phyloP scores from a whole-genome alignment of 2,329 filamentous ascomycete species.

The Torrubiella hemipterigena region DNA sequence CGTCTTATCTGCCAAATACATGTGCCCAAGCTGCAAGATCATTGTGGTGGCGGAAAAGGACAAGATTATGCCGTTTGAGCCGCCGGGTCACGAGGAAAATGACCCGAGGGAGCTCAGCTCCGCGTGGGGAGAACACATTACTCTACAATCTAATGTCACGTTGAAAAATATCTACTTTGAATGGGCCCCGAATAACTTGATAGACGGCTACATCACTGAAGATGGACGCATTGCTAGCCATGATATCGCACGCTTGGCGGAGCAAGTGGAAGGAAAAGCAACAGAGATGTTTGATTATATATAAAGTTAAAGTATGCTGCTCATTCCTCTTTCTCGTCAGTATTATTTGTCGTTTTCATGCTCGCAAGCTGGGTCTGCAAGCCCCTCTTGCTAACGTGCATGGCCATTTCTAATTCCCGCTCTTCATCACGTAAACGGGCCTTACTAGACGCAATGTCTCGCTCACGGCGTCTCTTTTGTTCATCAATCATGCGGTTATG shows the following conservation, averaged over 20 bases:
- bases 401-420: slow-evolving; percentile 53
- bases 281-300: slow-evolving; percentile 30
- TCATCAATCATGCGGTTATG: slow-evolving; percentile 50
- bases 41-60: slow-evolving; percentile 47
- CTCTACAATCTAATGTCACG: slow-evolving; percentile 10
- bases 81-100: slow-evolving; percentile 34
- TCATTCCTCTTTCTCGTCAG: slow-evolving; percentile 8
- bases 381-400: slow-evolving; percentile 56
- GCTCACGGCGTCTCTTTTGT: slow-evolving; percentile 47
- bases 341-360: slow-evolving; percentile 13
- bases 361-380: slow-evolving; percentile 45
- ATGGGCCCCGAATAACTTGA: slow-evolving; percentile 38
- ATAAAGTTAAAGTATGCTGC: slow-evolving; percentile 12
- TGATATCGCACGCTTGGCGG: slow-evolving; percentile 27
- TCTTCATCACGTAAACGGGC: slow-evolving; percentile 54
- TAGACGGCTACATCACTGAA: slow-evolving; percentile 45
- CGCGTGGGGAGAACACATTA: slow-evolving; percentile 27
- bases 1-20: slow-evolving; percentile 39
- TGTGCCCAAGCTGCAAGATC: slow-evolving; percentile 32
- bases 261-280: slow-evolving; percentile 20
- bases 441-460: slow-evolving; percentile 47
- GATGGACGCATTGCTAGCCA: slow-evolving; percentile 28
- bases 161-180: slow-evolving; percentile 47
- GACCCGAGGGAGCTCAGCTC: slow-evolving; percentile 34
- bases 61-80: slow-evolving; percentile 39